Evolutionary conservation across 2,329 filamentous ascomycete species (phyloP), one percentile per base, ranked within the genome.

Genomic region (Eutypa lata): DNA sequence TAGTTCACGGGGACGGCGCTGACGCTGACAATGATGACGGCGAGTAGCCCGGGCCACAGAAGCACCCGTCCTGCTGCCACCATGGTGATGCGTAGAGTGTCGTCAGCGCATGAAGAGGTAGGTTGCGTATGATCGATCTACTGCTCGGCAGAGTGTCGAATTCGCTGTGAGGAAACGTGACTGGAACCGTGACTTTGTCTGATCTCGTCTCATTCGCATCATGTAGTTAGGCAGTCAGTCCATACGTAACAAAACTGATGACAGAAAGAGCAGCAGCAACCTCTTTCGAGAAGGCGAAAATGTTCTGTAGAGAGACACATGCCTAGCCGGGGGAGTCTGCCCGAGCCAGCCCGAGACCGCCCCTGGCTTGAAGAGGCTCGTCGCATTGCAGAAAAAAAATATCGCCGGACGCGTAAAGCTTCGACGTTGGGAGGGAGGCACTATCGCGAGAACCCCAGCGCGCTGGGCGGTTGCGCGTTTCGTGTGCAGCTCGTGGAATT

Each of bases 1-100:
- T 76, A 73, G 47, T 77, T 65, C 22, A 68, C 63, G 11, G 81
- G 81, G 18, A 69, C 64, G 49, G 73, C 68, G 37, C 53, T 58
- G n/a, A 66, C 68, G 33, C 71, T 58, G 26, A 57, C 58, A 7
- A 51, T 47, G 40, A 66, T 38, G 51, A 73, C 61, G 71, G 72
- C 68, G 16, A 28, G 28, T 13, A 50, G 48, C 37, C n/a, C 35
- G 10, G 31, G 48, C 48, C 24, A 22, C 11, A 16, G 42, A 16
- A 45, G 22, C 42, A 24, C 16, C 42, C 42, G 22, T 26, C 42
- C 42, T 45, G 42, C 51, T 56, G 59, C 61, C 55, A 45, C 57
- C 61, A 31, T 31, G 6, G 26, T 31, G 26, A 31, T 31, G 26
- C 10, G 26, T 6, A 31, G 26, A 6, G 26, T 31, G 6, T 42